Base-by-base conservation (phyloP, 352 stramenopile genomes). In the Phytophthora uliginosa region DNA sequence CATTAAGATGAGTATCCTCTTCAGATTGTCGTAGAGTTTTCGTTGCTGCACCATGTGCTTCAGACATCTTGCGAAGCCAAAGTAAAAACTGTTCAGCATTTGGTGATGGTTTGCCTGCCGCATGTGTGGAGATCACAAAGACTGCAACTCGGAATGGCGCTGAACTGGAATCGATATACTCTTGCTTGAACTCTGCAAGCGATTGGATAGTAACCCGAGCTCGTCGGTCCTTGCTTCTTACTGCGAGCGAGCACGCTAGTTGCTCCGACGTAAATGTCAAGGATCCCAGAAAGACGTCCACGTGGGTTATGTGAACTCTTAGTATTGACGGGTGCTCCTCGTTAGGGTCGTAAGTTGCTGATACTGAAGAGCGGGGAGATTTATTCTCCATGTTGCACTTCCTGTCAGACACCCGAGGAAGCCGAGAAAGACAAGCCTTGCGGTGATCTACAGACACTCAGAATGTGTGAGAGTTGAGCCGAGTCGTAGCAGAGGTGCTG, bases 101-200 rank as follows among this genome's bases (percentile, higher is more conserved):
- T 12, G 95, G 97, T 4, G 68, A 55, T 18, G 95, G 81, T 53
- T 98, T 95, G 24, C 95, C 95, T 72, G 98, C 94, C 20, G 93
- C 94, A 71, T 98, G 98, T 0, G 96, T 99, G 3, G 96, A 86
- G 65, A 98, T 84, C 22, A 98, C 64, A 53, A 98, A 98, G 33
- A 98, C 73, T 8, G 82, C 86, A 40, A 91, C 50, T 56, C 50
- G 26, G 12, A 34, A 56, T 9, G 50, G 50, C 7, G 15, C 31
- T 8, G 53, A 57, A 28, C 92, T 82, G 18, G 80, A 74, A n/a
- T 64, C 48, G 13, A 65, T 12, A 50, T 69, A 74, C 17, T 64
- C 45, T 8, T 65, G 59, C 17, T 91, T 69, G 24, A 96, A 90
- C 53, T 97, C 59, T 18, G 68, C 58, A 12, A 76, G 58, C 5